These are phyloP conservation scores for Verbena officinalis DNA, from an alignment of 257 asterid species.

Conservation along the genomic window DNA sequence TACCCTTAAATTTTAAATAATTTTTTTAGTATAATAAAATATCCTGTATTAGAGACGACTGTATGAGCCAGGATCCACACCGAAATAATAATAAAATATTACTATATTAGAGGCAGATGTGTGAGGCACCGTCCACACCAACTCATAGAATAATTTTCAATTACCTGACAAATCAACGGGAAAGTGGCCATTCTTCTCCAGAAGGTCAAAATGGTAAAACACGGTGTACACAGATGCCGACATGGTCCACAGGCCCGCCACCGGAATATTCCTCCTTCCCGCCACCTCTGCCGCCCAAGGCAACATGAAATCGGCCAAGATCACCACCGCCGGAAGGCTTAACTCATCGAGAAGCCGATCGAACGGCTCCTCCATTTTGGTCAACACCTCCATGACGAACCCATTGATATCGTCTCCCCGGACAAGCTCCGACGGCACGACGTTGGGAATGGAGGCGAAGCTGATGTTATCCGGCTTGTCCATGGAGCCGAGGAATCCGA, in stretches of 20 bases:
- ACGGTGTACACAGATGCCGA: constrained; percentile 50
- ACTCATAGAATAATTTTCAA: no score
- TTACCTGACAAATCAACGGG: constrained; percentile 40
- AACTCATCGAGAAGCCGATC: constrained; percentile 47
- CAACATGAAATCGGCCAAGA: constrained; percentile 44
- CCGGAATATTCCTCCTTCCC: constrained; percentile 48
- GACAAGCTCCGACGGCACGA: constrained; percentile 57
- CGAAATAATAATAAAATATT: no score
- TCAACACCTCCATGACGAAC: constrained; percentile 35
- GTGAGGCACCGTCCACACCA: no score
- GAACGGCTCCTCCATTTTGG: constrained; percentile 53
- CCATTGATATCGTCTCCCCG: constrained; percentile 44
- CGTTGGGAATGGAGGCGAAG: constrained; percentile 46
- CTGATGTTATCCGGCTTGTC: constrained; percentile 28
- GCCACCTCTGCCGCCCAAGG: constrained; percentile 41
- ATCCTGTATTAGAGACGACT: no score
- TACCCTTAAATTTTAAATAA: no score
- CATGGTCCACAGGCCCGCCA: constrained; percentile 55
- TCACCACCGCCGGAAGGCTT: constrained; percentile 11
- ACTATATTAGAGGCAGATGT: no score
- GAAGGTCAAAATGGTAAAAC: constrained; percentile 42
- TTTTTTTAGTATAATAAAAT: no score
- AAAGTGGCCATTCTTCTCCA: constrained; percentile 44
- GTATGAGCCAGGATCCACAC: no score
- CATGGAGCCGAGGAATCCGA: constrained; percentile 35